Base-by-base conservation (phyloP, 1,284 basidiomycete genomes). In the Coniferiporia sulphurascens region DNA sequence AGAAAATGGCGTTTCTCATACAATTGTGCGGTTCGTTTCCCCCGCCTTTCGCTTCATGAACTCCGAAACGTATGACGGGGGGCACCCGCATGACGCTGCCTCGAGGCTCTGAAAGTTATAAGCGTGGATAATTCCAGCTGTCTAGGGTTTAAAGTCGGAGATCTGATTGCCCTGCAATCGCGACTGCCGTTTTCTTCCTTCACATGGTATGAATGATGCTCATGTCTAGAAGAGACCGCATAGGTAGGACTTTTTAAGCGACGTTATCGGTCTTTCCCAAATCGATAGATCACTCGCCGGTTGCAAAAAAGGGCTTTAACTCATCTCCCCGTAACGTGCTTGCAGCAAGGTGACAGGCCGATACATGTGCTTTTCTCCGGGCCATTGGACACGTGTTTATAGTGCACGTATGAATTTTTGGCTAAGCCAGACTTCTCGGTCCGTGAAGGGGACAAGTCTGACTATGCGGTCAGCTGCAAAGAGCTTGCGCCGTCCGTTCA, bases 261-360 rank as follows among this genome's bases (percentile, higher is more conserved):
- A 61, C 57, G 55, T 44, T 52, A 61, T 61, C 60, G 51, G 60
- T 17, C 55, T 41, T 35, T 45, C 38, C 60, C 53, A 45, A 53
- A 58, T 62, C 60, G 56, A 58, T 58, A 50, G 52, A 62, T 62
- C 60, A 62, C 15, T 58, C 46, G 48, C 54, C 55, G 43, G 38
- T 38, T 41, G 38, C 12, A 48, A 58, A 58, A 58, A 35, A 55
- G 34, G 35, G 35, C 48, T 54, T 52, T 48, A n/a, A 50, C 56
- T 48, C 52, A 53, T 58, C 43, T 56, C 22, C 21, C 17, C 52
- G 56, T 62, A 62, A 58, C 60, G 60, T 62, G 60, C 60, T 35
- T 58, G 56, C 60, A 58, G 60, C 60, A 50, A 58, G 60, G 56
- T 44, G 17, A 46, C 27, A 19, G 56, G 55, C 19, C 36, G 45